A percentile compares a stretch with the other conserved stretches of the same genome.
These are phyloP conservation scores for Xylaria acuta DNA, from an alignment of 495 filamentous ascomycete species.

Conservation along the genomic window DNA sequence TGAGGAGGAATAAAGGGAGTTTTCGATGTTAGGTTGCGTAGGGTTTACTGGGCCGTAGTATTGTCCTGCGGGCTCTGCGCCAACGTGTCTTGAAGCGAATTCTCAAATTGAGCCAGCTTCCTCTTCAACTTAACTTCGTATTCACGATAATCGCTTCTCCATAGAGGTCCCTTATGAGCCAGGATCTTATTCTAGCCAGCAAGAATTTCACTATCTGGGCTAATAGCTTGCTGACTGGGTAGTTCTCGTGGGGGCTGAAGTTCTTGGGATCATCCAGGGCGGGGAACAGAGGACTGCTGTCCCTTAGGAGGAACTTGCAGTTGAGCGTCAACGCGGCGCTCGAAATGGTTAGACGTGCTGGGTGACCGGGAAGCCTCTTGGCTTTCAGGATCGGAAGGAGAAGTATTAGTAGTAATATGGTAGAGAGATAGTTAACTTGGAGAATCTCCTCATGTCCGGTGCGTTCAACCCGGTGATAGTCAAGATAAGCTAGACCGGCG, in stretches of 20 bases:
- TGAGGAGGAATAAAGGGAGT: no score
- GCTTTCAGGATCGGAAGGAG: slow-evolving; percentile 56
- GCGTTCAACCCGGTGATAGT: slow-evolving; percentile 33
- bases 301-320: slow-evolving; percentile 43
- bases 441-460: slow-evolving; percentile 58
- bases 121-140: no score
- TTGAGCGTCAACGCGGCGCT: slow-evolving; percentile 43
- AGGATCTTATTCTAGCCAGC: no score
- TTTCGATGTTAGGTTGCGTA: no score
- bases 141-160: no score
- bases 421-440: slow-evolving; percentile 59
- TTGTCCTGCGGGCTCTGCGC: no score
- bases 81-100: no score
- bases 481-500: slow-evolving; percentile 50
- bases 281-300: slow-evolving; percentile 44
- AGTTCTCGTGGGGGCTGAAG: slow-evolving; percentile 44
- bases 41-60: no score
- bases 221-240: slow-evolving; percentile 52
- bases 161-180: no score
- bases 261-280: slow-evolving; percentile 47
- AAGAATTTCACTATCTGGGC: no score
- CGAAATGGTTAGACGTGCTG: slow-evolving; percentile 51
- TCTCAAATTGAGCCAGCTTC: no score
- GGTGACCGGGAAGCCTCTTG: slow-evolving; percentile 37
- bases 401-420: slow-evolving; percentile 54